Evolutionary conservation across 495 filamentous ascomycete species (phyloP).

Genomic region (Filosporella fistucella): DNA sequence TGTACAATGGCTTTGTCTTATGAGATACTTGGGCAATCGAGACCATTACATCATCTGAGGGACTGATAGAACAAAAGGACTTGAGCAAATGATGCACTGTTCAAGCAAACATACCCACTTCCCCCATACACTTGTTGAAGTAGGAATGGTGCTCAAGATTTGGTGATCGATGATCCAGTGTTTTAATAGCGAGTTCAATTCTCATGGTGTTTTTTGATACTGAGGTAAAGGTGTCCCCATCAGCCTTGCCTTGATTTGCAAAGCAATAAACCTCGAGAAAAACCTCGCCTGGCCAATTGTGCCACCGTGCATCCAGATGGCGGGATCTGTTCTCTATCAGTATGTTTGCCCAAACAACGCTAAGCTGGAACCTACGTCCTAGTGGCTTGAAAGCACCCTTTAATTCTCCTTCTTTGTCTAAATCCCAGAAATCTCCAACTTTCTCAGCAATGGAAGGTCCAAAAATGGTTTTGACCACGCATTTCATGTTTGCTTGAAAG

Average conservation of each 20-base stretch:
- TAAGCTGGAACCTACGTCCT: constrained; percentile 5
- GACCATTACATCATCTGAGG: too few relatives aligned
- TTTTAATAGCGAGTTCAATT: too few relatives aligned
- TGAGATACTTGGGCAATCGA: too few relatives aligned
- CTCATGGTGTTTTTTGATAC: constrained; percentile 5
- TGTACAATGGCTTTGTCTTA: too few relatives aligned
- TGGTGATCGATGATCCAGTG: too few relatives aligned
- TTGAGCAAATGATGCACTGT: too few relatives aligned
- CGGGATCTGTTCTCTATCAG: constrained; percentile 5
- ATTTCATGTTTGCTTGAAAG: constrained; percentile 7
- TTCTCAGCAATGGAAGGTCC: constrained; percentile 1
- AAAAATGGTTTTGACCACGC: constrained; percentile 3
- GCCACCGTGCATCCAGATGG: constrained; percentile 10
- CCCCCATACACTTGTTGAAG: too few relatives aligned
- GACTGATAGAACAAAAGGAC: too few relatives aligned
- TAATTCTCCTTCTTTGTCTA: constrained; percentile 8
- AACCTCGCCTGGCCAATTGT: constrained; percentile 2
- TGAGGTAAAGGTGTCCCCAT: constrained; percentile 6
- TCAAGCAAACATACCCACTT: too few relatives aligned
- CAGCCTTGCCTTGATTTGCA: constrained; percentile 12
- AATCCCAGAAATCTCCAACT: constrained; percentile 10
- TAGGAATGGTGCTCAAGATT: too few relatives aligned
- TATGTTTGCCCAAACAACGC: background rate
- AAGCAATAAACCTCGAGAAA: constrained; percentile 10
- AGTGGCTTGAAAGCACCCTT: constrained; percentile 4